Percentiles rank a stretch among this genome's conserved stretches.
phyloP scores from a whole-genome alignment of 805 yeast species.

The Ogataea paraovalis region DNA sequence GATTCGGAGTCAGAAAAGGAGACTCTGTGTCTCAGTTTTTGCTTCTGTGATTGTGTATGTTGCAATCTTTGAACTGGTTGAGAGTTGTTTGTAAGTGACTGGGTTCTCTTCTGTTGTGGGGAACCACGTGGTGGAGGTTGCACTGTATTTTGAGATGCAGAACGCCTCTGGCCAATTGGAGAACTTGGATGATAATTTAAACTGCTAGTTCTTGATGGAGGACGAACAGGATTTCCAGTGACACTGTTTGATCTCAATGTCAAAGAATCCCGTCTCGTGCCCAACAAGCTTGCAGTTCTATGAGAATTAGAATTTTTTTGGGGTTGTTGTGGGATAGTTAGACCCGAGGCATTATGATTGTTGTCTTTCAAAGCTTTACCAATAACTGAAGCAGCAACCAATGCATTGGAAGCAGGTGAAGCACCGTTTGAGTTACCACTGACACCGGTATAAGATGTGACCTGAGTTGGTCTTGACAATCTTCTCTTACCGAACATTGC shows the following conservation, averaged over 20 bases:
- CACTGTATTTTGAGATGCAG: neutral
- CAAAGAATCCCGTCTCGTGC: constrained; percentile 22
- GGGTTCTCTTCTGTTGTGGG: constrained; percentile 14
- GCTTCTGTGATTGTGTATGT: constrained; percentile 5
- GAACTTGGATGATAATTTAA: constrained; percentile 14
- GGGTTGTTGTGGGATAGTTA: constrained; percentile 30
- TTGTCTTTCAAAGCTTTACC: constrained; percentile 44
- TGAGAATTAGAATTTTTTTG: constrained; percentile 11
- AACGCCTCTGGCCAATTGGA: constrained; percentile 10
- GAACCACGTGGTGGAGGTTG: neutral
- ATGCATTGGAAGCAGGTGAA: constrained; percentile 44
- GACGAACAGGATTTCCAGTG: constrained; percentile 9
- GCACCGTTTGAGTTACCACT: constrained; percentile 13
- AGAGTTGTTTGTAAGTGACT: constrained; percentile 16
- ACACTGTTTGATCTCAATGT: constrained; percentile 16
- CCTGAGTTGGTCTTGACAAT: constrained; percentile 18
- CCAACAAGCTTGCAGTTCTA: constrained; percentile 18
- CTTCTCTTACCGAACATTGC: constrained; percentile 21
- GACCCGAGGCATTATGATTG: constrained; percentile 26
- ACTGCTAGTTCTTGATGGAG: constrained; percentile 17
- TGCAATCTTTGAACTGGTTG: constrained; percentile 2
- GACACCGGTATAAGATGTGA: constrained; percentile 21
- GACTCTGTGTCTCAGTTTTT: constrained; percentile 14
- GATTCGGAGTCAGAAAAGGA: constrained; percentile 16
- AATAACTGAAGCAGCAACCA: constrained; percentile 61